phyloP scores from a whole-genome alignment of 495 filamentous ascomycete genomes.

The Elasticomyces elasticus region DNA sequence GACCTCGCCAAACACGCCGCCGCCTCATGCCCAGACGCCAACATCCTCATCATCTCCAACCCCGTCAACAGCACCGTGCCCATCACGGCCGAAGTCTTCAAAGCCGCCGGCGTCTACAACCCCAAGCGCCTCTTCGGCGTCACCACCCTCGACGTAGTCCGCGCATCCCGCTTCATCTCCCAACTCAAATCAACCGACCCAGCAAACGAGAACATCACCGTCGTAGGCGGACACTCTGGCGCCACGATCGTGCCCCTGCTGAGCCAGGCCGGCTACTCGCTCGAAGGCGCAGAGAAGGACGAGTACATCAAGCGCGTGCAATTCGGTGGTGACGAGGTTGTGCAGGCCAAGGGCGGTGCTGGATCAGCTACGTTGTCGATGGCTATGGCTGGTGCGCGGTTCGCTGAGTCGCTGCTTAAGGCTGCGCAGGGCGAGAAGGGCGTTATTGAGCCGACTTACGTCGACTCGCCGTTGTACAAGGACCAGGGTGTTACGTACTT shows the following conservation, averaged over 20 bases:
- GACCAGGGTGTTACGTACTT: conserved; percentile 95
- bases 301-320: conserved; percentile 89
- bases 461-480: conserved; percentile 95
- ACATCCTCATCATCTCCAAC: conserved; percentile 95
- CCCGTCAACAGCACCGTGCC: conserved; percentile 99
- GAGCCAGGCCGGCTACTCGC: conserved; percentile 80
- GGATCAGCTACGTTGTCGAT: conserved; percentile 97
- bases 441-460: conserved; percentile 91
- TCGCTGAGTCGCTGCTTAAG: conserved; percentile 89
- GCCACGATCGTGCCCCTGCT: conserved; percentile 97
- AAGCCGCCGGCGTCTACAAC: conserved; percentile 88
- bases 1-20: conserved; percentile 95
- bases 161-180: conserved; percentile 92
- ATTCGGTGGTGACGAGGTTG: conserved; percentile 99
- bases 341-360: conserved; percentile 96
- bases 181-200: conserved; percentile 86
- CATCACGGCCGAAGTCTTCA: conserved; percentile 94
- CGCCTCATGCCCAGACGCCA: conserved; percentile 80
- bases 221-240: conserved; percentile 93
- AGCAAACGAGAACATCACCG: conserved; percentile 81
- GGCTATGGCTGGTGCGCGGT: conserved; percentile 96
- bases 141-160: conserved; percentile 97
- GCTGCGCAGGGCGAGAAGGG: conserved; percentile 90
- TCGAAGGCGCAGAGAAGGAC: conserved; percentile 61
- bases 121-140: conserved; percentile 98